Conservation (phyloP, 2,329 filamentous ascomycete genomes). For the Fusarium nanum region DNA sequence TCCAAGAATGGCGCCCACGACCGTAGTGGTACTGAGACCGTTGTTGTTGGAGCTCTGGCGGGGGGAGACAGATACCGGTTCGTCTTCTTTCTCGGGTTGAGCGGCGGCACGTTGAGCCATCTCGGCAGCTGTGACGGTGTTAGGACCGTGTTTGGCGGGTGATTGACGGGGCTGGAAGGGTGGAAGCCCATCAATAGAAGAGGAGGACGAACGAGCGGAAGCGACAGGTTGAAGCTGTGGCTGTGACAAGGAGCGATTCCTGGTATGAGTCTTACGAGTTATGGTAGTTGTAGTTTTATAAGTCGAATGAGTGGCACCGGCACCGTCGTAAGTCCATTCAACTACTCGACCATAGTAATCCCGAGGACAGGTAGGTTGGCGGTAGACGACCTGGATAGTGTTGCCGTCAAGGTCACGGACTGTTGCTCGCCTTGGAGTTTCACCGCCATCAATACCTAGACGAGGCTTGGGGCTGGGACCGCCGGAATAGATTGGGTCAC, state of each 20-base stretch:
- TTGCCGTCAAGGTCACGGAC: conserved; percentile 87
- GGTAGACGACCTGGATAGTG: conserved; percentile 80
- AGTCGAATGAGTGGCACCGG: conserved; percentile 48
- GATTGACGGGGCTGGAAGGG: conserved; percentile 38
- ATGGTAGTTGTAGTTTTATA: conserved; percentile 11
- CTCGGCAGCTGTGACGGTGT: conserved; percentile 39
- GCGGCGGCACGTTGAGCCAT: conserved; percentile 42
- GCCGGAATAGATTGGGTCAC: conserved; percentile 37
- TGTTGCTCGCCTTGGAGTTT: conserved; percentile 57
- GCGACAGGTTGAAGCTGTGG: conserved; percentile 34
- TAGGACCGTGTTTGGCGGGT: conserved; percentile 34
- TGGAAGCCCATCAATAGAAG: conserved; percentile 37
- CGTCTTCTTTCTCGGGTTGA: conserved; percentile 33
- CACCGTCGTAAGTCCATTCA: conserved; percentile 62
- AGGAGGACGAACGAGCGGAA: conserved; percentile 39
- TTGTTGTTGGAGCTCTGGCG: conserved; percentile 53
- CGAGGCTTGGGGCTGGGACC: conserved; percentile 42
- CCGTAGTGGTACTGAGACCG: conserved; percentile 68
- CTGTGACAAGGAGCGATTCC: conserved; percentile 41
- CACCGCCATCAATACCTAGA: conserved; percentile 50
- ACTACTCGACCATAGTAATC: conserved; percentile 59
- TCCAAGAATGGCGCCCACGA: conserved; percentile 81
- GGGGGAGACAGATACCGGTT: conserved; percentile 43
- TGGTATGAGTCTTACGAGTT: conserved; percentile 21
- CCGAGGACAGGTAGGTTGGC: conserved; percentile 43